Conservation (phyloP, 768 basidiomycete genomes). For the Rubroboletus satanas region DNA sequence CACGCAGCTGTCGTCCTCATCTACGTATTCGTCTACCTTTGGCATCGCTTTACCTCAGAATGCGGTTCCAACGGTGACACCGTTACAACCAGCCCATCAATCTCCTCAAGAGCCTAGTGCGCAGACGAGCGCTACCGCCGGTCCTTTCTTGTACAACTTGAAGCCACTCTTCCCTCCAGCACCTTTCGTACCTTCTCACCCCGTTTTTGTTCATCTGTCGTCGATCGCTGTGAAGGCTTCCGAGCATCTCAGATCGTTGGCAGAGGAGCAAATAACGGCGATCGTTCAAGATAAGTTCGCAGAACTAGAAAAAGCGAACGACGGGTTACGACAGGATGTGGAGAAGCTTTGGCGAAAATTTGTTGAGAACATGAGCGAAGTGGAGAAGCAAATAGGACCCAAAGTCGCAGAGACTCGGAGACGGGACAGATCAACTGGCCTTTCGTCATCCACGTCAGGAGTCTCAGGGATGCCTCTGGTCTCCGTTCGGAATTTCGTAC, state of each 20-base stretch:
- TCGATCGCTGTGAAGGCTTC: constrained; percentile 54
- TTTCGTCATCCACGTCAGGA: constrained; percentile 19
- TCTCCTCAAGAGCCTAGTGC: constrained; percentile 25
- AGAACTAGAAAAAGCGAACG: constrained; percentile 55
- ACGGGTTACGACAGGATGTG: constrained; percentile 51
- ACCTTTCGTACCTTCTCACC: constrained; percentile 74
- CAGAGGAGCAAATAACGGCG: constrained; percentile 55
- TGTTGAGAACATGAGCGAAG: constrained; percentile 42
- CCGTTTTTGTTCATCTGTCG: constrained; percentile 63
- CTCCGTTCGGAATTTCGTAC: constrained; percentile 55
- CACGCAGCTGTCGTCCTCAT: constrained; percentile 33
- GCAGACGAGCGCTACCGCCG: constrained; percentile 20
- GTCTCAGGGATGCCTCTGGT: constrained; percentile 33
- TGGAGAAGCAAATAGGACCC: constrained; percentile 38
- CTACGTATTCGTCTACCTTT: constrained; percentile 44
- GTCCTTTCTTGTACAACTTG: constrained; percentile 47
- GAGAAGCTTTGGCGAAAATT: constrained; percentile 62
- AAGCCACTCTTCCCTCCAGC: constrained; percentile 67
- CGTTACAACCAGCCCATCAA: constrained; percentile 26
- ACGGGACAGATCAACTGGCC: constrained; percentile 22
- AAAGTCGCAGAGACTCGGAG: constrained; percentile 13
- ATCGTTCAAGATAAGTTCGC: constrained; percentile 51
- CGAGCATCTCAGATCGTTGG: constrained; percentile 47
- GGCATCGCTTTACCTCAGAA: constrained; percentile 40
- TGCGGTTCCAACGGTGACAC: constrained; percentile 18